These are phyloP conservation scores for Pyronema domesticum DNA, from an alignment of 495 filamentous ascomycete species.

Conservation along the genomic window DNA sequence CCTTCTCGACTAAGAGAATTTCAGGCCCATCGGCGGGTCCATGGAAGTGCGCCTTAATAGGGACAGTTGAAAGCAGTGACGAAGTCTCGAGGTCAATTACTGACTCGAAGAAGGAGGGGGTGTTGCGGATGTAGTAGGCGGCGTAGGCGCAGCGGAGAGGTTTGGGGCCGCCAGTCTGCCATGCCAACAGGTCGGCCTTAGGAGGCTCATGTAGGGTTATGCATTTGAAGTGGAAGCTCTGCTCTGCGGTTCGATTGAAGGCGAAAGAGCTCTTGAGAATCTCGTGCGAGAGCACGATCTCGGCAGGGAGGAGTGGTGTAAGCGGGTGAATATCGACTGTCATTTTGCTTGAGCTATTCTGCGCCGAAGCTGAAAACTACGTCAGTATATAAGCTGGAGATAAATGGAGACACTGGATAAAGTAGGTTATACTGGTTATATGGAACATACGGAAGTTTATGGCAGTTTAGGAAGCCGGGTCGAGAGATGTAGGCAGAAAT, in stretches of 20 bases:
- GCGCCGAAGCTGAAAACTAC: too few species aligned
- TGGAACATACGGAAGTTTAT: too few species aligned
- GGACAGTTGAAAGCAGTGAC: conserved; percentile 40
- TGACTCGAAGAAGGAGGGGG: conserved; percentile 51
- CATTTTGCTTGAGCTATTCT: too few species aligned
- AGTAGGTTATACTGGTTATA: too few species aligned
- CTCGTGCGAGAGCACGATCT: conserved; percentile 33
- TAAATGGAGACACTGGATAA: too few species aligned
- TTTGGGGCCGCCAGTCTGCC: conserved; percentile 30
- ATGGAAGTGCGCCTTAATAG: conserved; percentile 39
- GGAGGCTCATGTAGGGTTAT: conserved; percentile 48
- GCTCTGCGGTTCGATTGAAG: conserved; percentile 24
- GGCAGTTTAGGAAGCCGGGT: too few species aligned
- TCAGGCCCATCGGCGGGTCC: conserved; percentile 41
- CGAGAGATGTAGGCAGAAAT: too few species aligned
- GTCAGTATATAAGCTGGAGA: too few species aligned
- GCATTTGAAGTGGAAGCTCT: conserved; percentile 38
- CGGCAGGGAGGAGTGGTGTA: conserved; percentile 38
- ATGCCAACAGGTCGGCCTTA: conserved; percentile 40
- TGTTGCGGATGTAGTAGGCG: conserved; percentile 46
- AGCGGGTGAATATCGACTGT: conserved; percentile 33
- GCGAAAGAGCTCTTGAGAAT: conserved; percentile 36
- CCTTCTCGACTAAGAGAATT: conserved; percentile 40
- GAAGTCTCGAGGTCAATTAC: conserved; percentile 37
- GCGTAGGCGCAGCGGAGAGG: conserved; percentile 29